These are phyloP conservation scores for Chrysoporthe puriensis DNA, from an alignment of 2,329 filamentous ascomycete genomes.

Conservation along the genomic window DNA sequence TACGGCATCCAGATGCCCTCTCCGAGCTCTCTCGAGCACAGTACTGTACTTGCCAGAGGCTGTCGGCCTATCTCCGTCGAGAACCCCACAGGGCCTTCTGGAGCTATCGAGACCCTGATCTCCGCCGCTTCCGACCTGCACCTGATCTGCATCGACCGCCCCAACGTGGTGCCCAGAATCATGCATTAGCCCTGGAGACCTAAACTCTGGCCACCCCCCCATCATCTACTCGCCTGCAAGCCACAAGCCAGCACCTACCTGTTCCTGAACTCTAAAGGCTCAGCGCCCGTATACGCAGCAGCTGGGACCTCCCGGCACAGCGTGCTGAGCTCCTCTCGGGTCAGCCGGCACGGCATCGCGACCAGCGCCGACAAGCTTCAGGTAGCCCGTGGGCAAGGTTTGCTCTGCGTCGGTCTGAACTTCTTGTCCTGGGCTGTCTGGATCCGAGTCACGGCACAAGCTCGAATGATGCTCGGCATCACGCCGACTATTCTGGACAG, in stretches of 20 bases:
- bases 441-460: neutral
- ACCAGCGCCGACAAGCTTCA: neutral
- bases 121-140: neutral
- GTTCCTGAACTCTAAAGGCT: too few relatives aligned
- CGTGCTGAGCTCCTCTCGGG: neutral
- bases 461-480: neutral
- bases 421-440: neutral
- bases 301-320: neutral
- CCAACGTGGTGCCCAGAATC: neutral
- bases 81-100: neutral
- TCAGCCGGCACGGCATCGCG: neutral
- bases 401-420: neutral
- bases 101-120: constrained; percentile 4
- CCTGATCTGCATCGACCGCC: neutral
- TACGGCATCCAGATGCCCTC: too few relatives aligned
- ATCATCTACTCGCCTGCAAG: neutral
- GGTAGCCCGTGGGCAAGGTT: neutral
- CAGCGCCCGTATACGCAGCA: neutral
- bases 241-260: too few relatives aligned
- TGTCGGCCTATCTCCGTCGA: neutral
- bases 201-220: neutral
- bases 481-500: neutral
- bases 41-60: neutral
- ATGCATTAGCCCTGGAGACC: neutral
- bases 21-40: neutral